Evolutionary conservation across 1,139 yeast genomes (phyloP), one percentile per base, ranked within the genome.

Genomic region (Blastobotrys apis): DNA sequence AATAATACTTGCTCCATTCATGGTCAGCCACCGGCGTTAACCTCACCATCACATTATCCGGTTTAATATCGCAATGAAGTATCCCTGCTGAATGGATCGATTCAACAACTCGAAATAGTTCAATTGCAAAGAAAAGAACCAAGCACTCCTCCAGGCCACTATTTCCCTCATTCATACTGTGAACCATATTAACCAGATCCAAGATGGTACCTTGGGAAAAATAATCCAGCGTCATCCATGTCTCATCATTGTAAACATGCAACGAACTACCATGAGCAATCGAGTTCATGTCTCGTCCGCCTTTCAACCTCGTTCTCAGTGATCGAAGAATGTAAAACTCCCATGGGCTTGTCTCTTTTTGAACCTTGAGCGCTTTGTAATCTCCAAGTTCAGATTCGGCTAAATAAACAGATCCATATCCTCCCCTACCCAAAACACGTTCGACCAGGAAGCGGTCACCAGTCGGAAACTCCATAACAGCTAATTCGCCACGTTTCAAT

Each of bases 31-130:
- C 29, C 12, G 52, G 52, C n/a, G 67, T 68, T 34, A 85, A 72
- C 33, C 84, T 65, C 0, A 87, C 60, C 95, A 90, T 84, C 53
- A 94, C 84, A 58, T 88, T 88, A 51, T 86, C 95, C 0, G 95
- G 84, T 57, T 84, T 85, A 47, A 88, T 64, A 60, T 87, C 95
- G 1, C 96, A 94, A 65, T 90, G 97, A 13, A 90, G 69, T 1
- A 88, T 77, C 0, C 82, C 81, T 10, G 75, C 66, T 0, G 65
- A 61, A 57, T 90, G 97, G 23, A 90, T 63, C 1, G 69, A 62
- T 53, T 83, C 87, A 1, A 86, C 65, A 0, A 77, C 68, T 43
- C 77, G 73, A 40, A 86, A 60, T 20, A 86, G 61, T 55, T 85
- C 86, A 8, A 78, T 65, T 0, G 94, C 71, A 35, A 87, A 67